Base-by-base conservation (phyloP, 2,329 filamentous ascomycete genomes). In the Beauveria australis region DNA sequence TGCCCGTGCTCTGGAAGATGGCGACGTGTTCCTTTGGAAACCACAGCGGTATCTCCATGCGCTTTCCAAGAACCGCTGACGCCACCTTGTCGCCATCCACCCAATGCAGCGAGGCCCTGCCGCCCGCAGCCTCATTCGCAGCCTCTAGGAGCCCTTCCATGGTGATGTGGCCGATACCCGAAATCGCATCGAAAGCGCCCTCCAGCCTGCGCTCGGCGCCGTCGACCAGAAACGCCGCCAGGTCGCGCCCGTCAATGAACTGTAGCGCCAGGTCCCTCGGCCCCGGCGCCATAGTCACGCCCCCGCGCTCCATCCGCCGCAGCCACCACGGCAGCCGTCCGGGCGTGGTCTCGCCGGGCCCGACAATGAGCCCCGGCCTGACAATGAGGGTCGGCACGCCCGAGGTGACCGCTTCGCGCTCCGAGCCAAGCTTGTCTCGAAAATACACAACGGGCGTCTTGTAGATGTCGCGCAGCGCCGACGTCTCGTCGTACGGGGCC, bases 191-290 rank as follows among this genome's bases (percentile, higher is more conserved):
- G 19, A 52, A 63, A 1, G 40, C 18, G 8, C 61, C 63, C 2
- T 52, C 30, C 2, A 61, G 46, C 28, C n/a, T 47, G 58, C 54
- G 46, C 51, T 64, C 63, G 3, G 61, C 61, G 6, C 46, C 63
- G 43, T 63, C 46, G 30, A 64, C 26, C 6, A 61, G 37, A 51
- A 64, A 64, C 12, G 43, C 33, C 26, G 59, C 63, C 12, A 64
- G 40, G 33, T 64, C 63, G n/a, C 63, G 53, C 14, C 54, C 54
- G 40, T 64, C 63, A 22, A 64, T 61, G 53, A 61, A 61, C 33
- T 64, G 63, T 37, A 64, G 28, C 2, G 37, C 40, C 37, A 60
- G 12, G 33, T 63, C 58, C 8, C 16, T 8, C 7, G 63, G 61
- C 19, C 61, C 63, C 12, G 63, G 61, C 22, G 61, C 63, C n/a